Evolutionary conservation across 208 protist genomes (phyloP), one percentile per base, ranked within the genome.

Genomic region (Perkinsela sp.): DNA sequence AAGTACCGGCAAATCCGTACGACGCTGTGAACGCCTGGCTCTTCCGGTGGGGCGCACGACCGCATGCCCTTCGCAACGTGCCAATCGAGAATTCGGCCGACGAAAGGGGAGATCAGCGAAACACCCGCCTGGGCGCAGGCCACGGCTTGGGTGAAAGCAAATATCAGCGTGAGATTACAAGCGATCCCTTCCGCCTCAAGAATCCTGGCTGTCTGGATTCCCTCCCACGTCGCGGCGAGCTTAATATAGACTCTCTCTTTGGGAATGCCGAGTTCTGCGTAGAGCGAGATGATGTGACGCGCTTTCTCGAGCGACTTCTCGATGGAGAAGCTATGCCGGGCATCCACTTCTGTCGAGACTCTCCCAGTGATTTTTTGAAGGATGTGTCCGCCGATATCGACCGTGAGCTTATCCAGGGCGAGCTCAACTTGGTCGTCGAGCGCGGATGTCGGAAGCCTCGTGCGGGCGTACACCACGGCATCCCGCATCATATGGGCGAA

Each of bases 151-250:
- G 83, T 82, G 66, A 94, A 91, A 67, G 78, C 86, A 76, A 98
- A 97, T 68, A 98, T 79, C n/a, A 98, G 80, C 16, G 95, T 98
- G 66, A 97, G 76, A 77, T 98, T 98, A 81, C 89, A 95, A 73
- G 90, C 86, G 73, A 98, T 96, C 69, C 89, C 83, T 71, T 97
- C 90, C 66, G 77, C 70, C 77, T 98, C 95, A 30, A 98, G 82
- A 57, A 80, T 70, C 32, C 81, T 76, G 1, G 84, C 91, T 28
- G 93, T 94, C 74, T 95, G 74, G 70, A 94, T 90, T 67, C 95
- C 95, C 77, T 97, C 94, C 94, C 94, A 98, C 0, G 95, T 98
- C 48, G 90, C 86, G 40, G 94, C 93, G 15, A 98, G 70, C 76
- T 98, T 98, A 65, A 98, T 83, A 71, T 97, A 88, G 29, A 98